These are phyloP conservation scores for Colletotrichum sublineola DNA, from an alignment of 2,329 filamentous ascomycete genomes.

Conservation along the genomic window DNA sequence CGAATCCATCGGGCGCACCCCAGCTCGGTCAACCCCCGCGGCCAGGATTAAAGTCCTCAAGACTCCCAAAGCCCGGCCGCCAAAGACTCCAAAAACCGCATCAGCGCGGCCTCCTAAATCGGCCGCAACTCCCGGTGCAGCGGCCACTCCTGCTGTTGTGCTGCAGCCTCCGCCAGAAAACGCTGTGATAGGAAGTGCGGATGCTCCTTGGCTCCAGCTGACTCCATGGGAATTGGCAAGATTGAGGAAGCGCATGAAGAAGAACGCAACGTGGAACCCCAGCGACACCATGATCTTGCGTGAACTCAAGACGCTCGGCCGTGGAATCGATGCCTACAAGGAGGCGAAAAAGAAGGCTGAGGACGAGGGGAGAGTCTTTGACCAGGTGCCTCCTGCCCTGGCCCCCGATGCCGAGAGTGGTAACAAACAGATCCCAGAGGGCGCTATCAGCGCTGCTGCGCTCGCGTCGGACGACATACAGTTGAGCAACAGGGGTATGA, in stretches of 20 bases:
- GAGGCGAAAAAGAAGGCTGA: slow-evolving; percentile 75
- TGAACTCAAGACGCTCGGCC: slow-evolving; percentile 78
- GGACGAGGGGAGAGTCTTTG: slow-evolving; percentile 73
- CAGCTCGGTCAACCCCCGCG: slow-evolving; percentile 51
- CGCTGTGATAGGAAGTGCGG: slow-evolving; percentile 68
- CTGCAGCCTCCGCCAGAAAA: slow-evolving; percentile 72
- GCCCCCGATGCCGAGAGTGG: slow-evolving; percentile 65
- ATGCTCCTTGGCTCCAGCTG: slow-evolving; percentile 76
- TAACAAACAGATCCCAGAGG: slow-evolving; percentile 67
- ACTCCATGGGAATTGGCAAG: slow-evolving; percentile 75
- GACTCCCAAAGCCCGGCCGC: slow-evolving; percentile 46
- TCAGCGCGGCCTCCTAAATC: slow-evolving; percentile 45
- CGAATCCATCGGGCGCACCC: slow-evolving; percentile 47
- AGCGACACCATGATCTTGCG: slow-evolving; percentile 88
- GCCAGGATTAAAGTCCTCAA: slow-evolving; percentile 66
- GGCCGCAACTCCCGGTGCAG: slow-evolving; percentile 48
- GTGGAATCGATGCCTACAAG: slow-evolving; percentile 73
- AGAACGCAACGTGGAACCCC: slow-evolving; percentile 87
- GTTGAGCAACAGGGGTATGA: slow-evolving; percentile 80
- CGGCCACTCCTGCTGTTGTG: slow-evolving; percentile 53
- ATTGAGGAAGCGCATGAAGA: slow-evolving; percentile 89
- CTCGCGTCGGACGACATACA: slow-evolving; percentile 72
- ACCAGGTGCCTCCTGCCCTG: slow-evolving; percentile 57
- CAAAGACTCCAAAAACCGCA: slow-evolving; percentile 58
- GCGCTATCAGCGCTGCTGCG: slow-evolving; percentile 70